Conservation (phyloP, 2,329 filamentous ascomycete genomes). For the Epichloe gansuensis region DNA sequence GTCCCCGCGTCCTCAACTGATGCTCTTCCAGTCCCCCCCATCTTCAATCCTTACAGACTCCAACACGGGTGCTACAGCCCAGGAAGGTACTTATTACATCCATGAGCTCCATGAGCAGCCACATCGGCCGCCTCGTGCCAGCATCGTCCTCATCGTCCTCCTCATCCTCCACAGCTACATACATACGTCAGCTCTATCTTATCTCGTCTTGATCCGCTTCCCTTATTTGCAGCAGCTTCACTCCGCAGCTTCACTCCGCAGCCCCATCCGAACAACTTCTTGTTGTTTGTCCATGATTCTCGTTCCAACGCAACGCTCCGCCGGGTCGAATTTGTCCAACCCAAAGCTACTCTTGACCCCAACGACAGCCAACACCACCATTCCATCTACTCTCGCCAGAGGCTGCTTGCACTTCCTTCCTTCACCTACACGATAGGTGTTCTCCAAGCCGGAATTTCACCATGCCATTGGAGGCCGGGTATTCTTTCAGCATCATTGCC, state of each 20-base stretch:
- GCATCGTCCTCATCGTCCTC: neutral
- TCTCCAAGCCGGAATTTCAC: neutral
- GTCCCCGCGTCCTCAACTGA: neutral
- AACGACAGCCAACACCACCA: neutral
- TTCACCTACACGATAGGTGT: conserved; percentile 1
- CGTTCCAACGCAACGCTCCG: neutral
- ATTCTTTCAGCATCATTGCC: conserved; percentile 1
- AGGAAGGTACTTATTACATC: neutral
- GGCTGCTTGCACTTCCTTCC: neutral
- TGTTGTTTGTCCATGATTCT: neutral
- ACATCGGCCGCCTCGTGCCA: neutral
- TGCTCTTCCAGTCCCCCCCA: neutral
- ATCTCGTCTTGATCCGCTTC: neutral
- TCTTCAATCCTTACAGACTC: neutral
- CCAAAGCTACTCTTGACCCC: neutral
- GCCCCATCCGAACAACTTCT: neutral
- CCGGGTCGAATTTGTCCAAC: neutral
- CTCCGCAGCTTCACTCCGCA: neutral
- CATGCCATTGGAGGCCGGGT: conserved; percentile 5
- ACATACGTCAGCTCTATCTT: neutral
- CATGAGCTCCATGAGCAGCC: neutral
- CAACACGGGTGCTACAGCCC: too few species aligned
- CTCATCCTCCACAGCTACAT: neutral
- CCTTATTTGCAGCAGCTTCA: neutral
- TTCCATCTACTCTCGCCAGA: neutral